Evolutionary conservation across 2,329 filamentous ascomycete species (phyloP).

Genomic region (Dissoconium aciculare): DNA sequence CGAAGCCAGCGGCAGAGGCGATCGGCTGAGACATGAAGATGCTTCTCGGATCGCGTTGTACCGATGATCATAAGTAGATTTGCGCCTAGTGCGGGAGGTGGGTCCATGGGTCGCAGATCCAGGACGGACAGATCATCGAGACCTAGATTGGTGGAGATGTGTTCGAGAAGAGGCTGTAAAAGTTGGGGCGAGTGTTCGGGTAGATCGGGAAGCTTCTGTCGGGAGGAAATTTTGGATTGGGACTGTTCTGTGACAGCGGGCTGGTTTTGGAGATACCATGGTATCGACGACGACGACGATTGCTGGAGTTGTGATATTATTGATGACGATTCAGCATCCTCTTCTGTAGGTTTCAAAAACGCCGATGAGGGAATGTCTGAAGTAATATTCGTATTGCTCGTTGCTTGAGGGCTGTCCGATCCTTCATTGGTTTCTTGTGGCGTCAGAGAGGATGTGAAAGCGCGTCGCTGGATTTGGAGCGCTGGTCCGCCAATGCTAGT

Average conservation of each 20-base stretch:
- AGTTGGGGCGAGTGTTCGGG: slow-evolving; percentile 58
- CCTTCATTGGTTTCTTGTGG: no score
- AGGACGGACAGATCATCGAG: slow-evolving; percentile 67
- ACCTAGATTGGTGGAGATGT: slow-evolving; percentile 70
- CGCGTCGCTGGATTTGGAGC: slow-evolving; percentile 9
- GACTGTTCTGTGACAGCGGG: slow-evolving; percentile 23
- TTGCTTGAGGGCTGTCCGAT: no score
- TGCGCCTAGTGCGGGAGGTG: slow-evolving; percentile 71
- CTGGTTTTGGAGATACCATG: slow-evolving; percentile 73
- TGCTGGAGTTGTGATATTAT: no score
- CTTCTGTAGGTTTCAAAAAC: no score
- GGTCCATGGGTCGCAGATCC: slow-evolving; percentile 71
- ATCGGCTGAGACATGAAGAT: slow-evolving; percentile 81
- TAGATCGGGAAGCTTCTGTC: slow-evolving; percentile 45
- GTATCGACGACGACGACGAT: no score
- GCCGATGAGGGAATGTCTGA: no score
- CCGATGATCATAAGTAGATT: slow-evolving; percentile 87
- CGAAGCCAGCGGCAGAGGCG: slow-evolving; percentile 78
- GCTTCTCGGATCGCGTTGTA: slow-evolving; percentile 80
- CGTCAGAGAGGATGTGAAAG: slow-evolving; percentile 14
- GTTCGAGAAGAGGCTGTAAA: slow-evolving; percentile 56
- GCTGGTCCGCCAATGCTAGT: slow-evolving; percentile 15
- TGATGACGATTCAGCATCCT: no score
- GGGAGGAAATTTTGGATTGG: slow-evolving; percentile 32
- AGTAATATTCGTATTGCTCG: no score